Percentiles rank a stretch among this genome's conserved stretches.
Evolutionary conservation across 768 basidiomycete genomes (phyloP).

Genomic region (Lactarius akahatsu): DNA sequence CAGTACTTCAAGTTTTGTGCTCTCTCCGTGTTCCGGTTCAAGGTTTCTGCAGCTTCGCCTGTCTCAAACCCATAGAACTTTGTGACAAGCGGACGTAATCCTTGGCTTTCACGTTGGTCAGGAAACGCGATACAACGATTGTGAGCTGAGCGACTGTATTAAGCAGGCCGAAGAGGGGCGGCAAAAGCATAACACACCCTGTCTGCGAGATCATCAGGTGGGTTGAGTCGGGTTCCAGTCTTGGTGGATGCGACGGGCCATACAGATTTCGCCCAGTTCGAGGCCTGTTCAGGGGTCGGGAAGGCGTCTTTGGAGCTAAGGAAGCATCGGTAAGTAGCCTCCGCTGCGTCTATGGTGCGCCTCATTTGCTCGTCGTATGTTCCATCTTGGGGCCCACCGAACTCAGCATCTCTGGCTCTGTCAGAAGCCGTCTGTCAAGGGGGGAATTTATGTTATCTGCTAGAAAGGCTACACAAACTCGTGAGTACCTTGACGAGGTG

Average conservation of each 20-base stretch:
- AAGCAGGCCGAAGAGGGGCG: background rate
- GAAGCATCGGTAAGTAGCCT: slow-evolving; percentile 15
- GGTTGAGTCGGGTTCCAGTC: background rate
- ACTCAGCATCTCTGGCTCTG: slow-evolving; percentile 9
- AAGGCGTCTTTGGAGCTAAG: slow-evolving; percentile 13
- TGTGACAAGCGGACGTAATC: slow-evolving; percentile 11
- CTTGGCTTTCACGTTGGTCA: slow-evolving; percentile 7
- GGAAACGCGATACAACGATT: background rate
- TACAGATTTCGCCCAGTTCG: slow-evolving; percentile 6
- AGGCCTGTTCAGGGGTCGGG: slow-evolving; percentile 9
- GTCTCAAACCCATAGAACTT: slow-evolving; percentile 4
- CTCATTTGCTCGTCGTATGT: background rate
- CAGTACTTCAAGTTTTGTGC: slow-evolving; percentile 10
- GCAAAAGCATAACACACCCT: background rate
- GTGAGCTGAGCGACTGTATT: background rate
- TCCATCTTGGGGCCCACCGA: background rate
- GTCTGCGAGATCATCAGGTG: slow-evolving; percentile 2
- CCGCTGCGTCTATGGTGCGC: background rate
- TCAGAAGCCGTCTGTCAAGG: slow-evolving; percentile 10
- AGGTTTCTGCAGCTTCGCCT: background rate
- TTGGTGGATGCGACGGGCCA: slow-evolving; percentile 18
- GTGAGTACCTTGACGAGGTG: slow-evolving; percentile 9
- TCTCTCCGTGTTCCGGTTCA: background rate
- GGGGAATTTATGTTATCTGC: background rate
- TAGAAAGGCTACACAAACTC: background rate